Conservation (phyloP, 2,329 filamentous ascomycete species). For the Ceratocystis harringtonii region DNA sequence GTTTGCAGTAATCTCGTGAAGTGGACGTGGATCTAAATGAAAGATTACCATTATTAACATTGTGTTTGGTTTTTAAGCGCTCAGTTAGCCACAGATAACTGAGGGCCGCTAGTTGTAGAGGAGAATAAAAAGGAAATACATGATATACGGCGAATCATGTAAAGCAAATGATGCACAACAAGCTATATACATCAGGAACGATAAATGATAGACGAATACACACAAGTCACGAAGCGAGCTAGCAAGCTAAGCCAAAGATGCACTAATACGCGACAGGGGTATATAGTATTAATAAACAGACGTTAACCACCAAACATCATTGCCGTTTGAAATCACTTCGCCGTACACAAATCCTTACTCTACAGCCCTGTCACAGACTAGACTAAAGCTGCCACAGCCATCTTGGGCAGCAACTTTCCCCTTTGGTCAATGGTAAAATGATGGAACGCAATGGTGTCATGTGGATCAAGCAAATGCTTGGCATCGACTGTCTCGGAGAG, state of each 20-base stretch:
- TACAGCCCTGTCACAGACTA: neutral
- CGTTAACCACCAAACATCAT: neutral
- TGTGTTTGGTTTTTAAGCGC: neutral
- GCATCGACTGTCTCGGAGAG: constrained; percentile 27
- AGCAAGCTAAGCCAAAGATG: too few relatives aligned
- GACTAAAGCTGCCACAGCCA: constrained; percentile 16
- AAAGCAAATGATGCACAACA: neutral
- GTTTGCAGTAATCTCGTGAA: neutral
- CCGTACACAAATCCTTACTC: neutral
- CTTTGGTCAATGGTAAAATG: constrained; percentile 29
- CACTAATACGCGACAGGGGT: neutral
- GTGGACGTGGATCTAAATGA: neutral
- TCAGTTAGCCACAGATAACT: neutral
- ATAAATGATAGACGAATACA: too few relatives aligned
- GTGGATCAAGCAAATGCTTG: constrained; percentile 26
- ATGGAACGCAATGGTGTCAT: constrained; percentile 31
- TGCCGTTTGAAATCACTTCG: neutral
- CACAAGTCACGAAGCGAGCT: neutral
- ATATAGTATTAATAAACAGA: neutral
- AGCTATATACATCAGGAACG: neutral
- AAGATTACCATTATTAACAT: neutral
- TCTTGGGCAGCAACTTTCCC: constrained; percentile 15
- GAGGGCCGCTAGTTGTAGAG: too few relatives aligned
- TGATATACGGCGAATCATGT: neutral
- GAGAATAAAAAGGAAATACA: too few relatives aligned